Percentiles rank a stretch among this genome's conserved stretches.
Conservation (phyloP, 2,329 filamentous ascomycete species). For the Fusarium succisae region DNA sequence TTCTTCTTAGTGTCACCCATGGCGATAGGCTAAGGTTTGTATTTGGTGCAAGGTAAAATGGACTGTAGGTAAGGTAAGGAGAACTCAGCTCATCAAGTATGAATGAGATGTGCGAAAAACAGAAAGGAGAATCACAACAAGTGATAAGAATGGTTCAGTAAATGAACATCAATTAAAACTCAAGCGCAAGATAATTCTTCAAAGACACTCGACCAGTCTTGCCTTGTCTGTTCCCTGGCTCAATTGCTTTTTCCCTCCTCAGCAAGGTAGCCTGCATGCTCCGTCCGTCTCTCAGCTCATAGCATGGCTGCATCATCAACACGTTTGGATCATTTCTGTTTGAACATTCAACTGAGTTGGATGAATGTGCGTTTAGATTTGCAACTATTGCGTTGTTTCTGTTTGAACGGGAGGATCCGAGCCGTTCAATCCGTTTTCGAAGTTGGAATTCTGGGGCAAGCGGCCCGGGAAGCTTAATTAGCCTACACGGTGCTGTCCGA, state of each 20-base stretch:
- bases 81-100: neutral
- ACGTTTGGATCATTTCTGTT: neutral
- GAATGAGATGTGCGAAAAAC: accelerated
- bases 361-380: neutral
- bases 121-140: neutral
- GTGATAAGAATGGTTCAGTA: accelerated
- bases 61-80: too few relatives aligned
- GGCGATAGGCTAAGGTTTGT: neutral
- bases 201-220: neutral
- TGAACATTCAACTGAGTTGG: accelerated
- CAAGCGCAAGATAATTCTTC: neutral
- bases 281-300: neutral
- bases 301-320: neutral
- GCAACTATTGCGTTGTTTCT: accelerated
- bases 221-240: neutral
- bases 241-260: neutral
- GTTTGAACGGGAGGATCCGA: neutral
- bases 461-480: neutral
- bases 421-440: neutral
- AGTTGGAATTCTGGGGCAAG: neutral
- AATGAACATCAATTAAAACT: neutral
- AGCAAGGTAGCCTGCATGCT: neutral
- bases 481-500: too few relatives aligned
- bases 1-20: neutral
- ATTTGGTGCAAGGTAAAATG: neutral